Evolutionary conservation across 2,329 filamentous ascomycete species (phyloP).

Genomic region (Trichoderma endophyticum): DNA sequence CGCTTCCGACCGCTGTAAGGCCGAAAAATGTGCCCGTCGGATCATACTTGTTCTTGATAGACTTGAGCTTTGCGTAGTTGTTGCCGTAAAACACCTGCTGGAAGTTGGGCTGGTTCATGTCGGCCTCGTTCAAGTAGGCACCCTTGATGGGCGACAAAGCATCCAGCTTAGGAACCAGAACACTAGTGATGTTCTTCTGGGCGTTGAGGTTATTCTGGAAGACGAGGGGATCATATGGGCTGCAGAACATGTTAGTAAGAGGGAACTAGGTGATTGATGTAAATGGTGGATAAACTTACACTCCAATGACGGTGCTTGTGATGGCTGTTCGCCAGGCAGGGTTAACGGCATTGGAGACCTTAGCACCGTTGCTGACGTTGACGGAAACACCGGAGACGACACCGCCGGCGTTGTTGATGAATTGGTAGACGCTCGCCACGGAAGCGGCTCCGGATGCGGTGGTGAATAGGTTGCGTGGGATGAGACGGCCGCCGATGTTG

Average conservation of each 20-base stretch:
- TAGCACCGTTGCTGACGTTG: background rate
- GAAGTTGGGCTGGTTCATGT: constrained; percentile 40
- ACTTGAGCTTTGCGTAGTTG: constrained; percentile 38
- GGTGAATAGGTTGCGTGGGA: background rate
- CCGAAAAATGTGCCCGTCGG: constrained; percentile 43
- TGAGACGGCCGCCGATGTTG: constrained; percentile 6
- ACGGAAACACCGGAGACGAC: background rate
- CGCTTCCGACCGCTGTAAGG: constrained; percentile 45
- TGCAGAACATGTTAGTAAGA: background rate
- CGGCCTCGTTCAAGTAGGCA: constrained; percentile 45
- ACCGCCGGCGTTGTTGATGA: background rate
- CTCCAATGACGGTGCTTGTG: background rate
- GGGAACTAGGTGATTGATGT: background rate
- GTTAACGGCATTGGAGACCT: background rate
- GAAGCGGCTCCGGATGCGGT: background rate
- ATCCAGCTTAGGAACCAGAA: background rate
- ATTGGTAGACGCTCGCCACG: background rate
- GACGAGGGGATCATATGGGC: background rate
- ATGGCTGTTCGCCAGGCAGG: background rate
- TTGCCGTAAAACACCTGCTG: constrained; percentile 41
- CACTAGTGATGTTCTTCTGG: background rate
- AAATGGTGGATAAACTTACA: background rate
- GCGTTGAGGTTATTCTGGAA: background rate
- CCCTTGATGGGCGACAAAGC: background rate
- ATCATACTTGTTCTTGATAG: constrained; percentile 49